Base-by-base conservation (phyloP, 805 yeast species). In the Blastobotrys peoriensis region DNA sequence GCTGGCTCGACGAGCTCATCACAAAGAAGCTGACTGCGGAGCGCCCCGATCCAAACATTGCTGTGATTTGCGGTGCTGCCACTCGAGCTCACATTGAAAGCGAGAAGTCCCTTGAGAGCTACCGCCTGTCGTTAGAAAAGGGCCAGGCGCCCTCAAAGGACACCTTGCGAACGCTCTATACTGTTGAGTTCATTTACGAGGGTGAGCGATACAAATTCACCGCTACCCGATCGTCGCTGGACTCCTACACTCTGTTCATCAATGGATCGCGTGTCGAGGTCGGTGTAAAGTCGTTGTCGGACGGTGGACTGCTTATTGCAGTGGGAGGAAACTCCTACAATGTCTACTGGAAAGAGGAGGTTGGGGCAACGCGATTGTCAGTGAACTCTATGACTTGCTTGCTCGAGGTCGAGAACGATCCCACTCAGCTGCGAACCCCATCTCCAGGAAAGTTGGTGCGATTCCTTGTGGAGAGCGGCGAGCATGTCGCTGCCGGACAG, bases 381-480 rank as follows among this genome's bases (percentile, higher is more conserved):
- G 96, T 93, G 33, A 97, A 93, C 62, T 81, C 95, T 42, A 93
- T 86, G 74, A 89, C 98, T 22, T 91, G 98, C 62, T 69, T 86
- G 54, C 76, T 93, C 53, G 98, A 94, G 69, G 85, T 77, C 47
- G 99, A 93, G 71, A 91, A 87, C 60, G 99, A 93, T 63, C 99
- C 99, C 53, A 94, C 99, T 36, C 98, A 93, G 72, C 75, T 94
- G 62, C 81, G 98, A 71, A 87, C 98, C 28, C 98, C 98, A 37
- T 93, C 98, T 22, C 99, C 98, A 44, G 99, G 99, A 74, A 93
- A 93, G 70, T 76, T 93, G 55, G 95, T 91, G 50, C 86, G 86
- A 63, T 93, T 81, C 64, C 72, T 93, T 55, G 95, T 93, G 50
- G 98, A 94, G 62, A 83, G 82, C 57, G 98, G 98, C 55, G 98